phyloP scores from a whole-genome alignment of 805 yeast species.

The Kuraishia cidri region DNA sequence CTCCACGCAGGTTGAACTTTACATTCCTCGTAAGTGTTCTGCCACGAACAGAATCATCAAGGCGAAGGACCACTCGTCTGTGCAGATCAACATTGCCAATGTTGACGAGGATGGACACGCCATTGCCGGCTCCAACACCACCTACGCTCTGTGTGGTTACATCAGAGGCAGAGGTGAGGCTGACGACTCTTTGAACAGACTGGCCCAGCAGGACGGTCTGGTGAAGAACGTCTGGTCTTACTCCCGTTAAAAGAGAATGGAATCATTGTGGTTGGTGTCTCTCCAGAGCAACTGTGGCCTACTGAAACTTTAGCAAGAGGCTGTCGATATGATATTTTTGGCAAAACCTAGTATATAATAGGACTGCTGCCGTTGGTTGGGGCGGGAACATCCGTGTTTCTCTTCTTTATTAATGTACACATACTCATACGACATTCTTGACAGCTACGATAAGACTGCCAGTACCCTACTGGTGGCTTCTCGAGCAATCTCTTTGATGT shows the following conservation, averaged over 20 bases:
- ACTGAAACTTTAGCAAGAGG: too few species aligned
- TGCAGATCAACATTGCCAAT: constrained; percentile 97
- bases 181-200: constrained; percentile 98
- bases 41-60: constrained; percentile 99
- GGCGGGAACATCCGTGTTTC: too few species aligned
- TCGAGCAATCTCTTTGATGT: too few species aligned
- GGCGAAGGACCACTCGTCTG: constrained; percentile 99
- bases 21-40: constrained; percentile 99
- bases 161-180: constrained; percentile 99
- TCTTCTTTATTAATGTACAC: too few species aligned
- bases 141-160: constrained; percentile 96
- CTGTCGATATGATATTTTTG: too few species aligned
- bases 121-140: constrained; percentile 80
- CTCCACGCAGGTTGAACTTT: constrained; percentile 96
- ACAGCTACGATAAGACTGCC: too few species aligned
- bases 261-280: too few species aligned
- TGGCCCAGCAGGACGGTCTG: constrained; percentile 97
- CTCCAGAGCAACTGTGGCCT: too few species aligned
- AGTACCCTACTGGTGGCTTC: too few species aligned
- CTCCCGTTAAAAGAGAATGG: constrained; percentile 68
- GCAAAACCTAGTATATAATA: too few species aligned
- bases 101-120: constrained; percentile 96
- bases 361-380: too few species aligned
- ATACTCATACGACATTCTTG: too few species aligned
- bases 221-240: constrained; percentile 92